Evolutionary conservation across 164 flowering plant species (phyloP).

Genomic region (Cinnamomum chago): DNA sequence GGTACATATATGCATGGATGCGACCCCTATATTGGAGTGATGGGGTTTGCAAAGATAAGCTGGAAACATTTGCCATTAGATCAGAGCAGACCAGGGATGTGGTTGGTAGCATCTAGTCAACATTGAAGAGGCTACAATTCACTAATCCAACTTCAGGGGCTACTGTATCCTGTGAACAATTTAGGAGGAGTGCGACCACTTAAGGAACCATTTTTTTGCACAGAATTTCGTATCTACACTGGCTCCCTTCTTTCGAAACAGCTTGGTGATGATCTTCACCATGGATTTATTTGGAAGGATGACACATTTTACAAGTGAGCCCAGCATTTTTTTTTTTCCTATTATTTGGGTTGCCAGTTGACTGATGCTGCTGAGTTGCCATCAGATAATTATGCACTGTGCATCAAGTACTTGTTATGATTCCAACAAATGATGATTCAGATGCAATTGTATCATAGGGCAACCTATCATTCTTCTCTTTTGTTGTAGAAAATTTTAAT

Average conservation of each 20-base stretch:
- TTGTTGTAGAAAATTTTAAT: neutral
- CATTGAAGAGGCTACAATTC: neutral
- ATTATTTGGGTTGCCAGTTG: conserved; percentile 3
- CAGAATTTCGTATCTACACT: neutral
- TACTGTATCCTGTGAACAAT: neutral
- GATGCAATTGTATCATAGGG: neutral
- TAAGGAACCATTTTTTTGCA: neutral
- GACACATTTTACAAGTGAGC: neutral
- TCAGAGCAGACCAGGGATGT: too few species aligned
- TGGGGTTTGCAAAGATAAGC: neutral
- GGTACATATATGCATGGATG: conserved; percentile 96
- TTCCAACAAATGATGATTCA: neutral
- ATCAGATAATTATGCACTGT: neutral
- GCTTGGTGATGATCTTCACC: too few species aligned
- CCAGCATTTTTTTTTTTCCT: neutral
- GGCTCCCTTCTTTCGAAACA: neutral
- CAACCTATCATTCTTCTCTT: neutral
- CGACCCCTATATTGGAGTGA: conserved; percentile 60
- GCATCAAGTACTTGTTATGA: neutral
- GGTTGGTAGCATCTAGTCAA: too few species aligned
- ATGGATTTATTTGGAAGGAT: too few species aligned
- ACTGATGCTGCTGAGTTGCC: neutral
- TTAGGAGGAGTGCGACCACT: neutral
- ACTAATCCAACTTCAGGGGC: neutral
- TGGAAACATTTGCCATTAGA: neutral